phyloP scores from a whole-genome alignment of 108 stramenopile genomes.

The Cafeteria roenbergensis region DNA sequence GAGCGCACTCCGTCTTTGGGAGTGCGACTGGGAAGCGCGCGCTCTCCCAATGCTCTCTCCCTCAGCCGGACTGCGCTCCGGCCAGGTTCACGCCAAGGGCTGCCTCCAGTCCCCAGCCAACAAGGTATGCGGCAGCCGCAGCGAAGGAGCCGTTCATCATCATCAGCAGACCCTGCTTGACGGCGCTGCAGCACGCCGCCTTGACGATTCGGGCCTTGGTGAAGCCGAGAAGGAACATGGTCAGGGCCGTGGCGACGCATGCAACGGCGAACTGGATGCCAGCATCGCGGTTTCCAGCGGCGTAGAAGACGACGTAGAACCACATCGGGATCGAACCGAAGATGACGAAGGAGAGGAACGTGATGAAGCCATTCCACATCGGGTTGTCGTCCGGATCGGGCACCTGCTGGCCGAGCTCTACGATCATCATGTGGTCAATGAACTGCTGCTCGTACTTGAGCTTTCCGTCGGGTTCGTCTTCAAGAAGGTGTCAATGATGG shows the following conservation, averaged over 20 bases:
- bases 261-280: constrained; percentile 13
- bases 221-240: constrained; percentile 20
- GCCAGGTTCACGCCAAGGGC: background rate
- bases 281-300: background rate
- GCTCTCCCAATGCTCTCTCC: no score
- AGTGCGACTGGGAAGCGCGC: no score
- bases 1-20: no score
- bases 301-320: constrained; percentile 7
- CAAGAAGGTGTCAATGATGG: constrained; percentile 14
- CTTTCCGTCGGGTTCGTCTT: background rate
- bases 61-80: no score
- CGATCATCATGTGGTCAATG: constrained; percentile 20
- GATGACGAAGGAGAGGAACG: constrained; percentile 20
- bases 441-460: constrained; percentile 19
- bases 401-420: constrained; percentile 19
- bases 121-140: constrained; percentile 16
- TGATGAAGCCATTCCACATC: constrained; percentile 20
- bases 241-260: constrained; percentile 7
- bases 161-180: constrained; percentile 17
- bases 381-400: constrained; percentile 16
- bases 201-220: constrained; percentile 13
- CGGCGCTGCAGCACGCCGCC: background rate
- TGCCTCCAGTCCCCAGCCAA: constrained; percentile 14
- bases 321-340: constrained; percentile 23
- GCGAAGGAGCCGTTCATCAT: constrained; percentile 18